Base-by-base conservation (phyloP, 2,329 filamentous ascomycete species). In the Claviceps arundinis region DNA sequence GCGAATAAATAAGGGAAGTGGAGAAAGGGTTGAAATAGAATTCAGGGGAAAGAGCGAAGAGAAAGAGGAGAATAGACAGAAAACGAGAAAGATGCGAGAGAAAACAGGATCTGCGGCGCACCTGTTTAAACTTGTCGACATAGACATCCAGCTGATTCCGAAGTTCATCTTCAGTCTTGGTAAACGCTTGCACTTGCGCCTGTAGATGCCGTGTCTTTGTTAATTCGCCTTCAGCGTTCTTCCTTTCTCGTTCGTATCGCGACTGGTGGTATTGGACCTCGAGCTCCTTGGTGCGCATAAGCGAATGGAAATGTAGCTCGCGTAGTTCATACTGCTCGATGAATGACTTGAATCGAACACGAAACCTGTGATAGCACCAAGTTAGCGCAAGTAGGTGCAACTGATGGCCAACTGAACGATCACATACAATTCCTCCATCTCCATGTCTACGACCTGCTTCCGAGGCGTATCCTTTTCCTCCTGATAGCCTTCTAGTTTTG, bases 101-200 rank as follows among this genome's bases (percentile, higher is more conserved):
- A 26, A 11, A 47, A 6, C 17, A 37, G 13, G 19, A 7, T 40
- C 19, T 3, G 26, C 30, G 13, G n/a, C 78, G 69, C 80, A 95
- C 91, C 87, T 98, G 93, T 74, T 97, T 97, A 72, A 97, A 97
- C 72, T 97, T 98, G 66, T 98, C 93, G 26, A 96, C 91, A 62
- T 98, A 98, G 61, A 96, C 91, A 67, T 96, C 97, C 61, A 98
- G 81, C 69, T 98, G 93, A 61, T 88, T 94, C 55, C 93, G 77
- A 52, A 98, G 77, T 68, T 97, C 91, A 16, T 87, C 85, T 70
- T 98, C 93, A 9, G 91, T 97, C 69, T 95, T 93, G 38, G 89
- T 93, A 66, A 97, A 96, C 2, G 89, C 94, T 59, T 90, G 88
- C 24, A 97, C 89, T 69, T 98, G 93, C 38, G 82, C 77, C 60